Base-by-base conservation (phyloP, 176 grass and related monocot species). In the Alloteropsis semialata region DNA sequence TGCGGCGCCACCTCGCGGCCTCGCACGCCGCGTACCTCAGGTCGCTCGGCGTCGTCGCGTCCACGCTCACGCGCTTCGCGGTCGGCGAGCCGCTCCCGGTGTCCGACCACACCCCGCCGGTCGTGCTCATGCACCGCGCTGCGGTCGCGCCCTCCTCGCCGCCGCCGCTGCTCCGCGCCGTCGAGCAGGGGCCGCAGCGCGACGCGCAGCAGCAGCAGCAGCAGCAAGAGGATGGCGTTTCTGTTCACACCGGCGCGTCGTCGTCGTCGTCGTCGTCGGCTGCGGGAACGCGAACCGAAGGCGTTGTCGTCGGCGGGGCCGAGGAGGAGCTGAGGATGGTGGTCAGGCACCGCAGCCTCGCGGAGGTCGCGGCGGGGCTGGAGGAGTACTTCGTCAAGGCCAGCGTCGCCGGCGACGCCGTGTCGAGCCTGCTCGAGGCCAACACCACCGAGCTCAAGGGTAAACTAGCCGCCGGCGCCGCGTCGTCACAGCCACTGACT, bases 21-120 rank as follows among this genome's bases (percentile, higher is more conserved):
- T 90, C 93, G 48, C 93, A 99, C 87, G 84, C 84, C 41, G 91
- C 60, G 16, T 99, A 99, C 81, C 87, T 99, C 77, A 53, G 49
- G 42, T 93, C 87, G 29, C 93, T 99, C 76, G 29, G 56, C 73
- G 80, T 76, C 68, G 90, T 82, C 0, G 93, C 82, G 10, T 87
- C 96, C 69, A 38, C 91, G 7, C 89, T 99, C 60, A 90, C 88
- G 22, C 62, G 88, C 49, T 99, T 99, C 72, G 93, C 93, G 9
- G 72, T 88, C 3, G 96, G 91, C 41, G 96, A 99, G 87, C 91
- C 91, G 29, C 80, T 99, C 60, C 69, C 62, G 5, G 89, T 99
- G 56, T 95, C 96, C 15, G 91, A 93, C 84, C 82, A 91, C 45
- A 75, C 90, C 17, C 93, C 89, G 50, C 87, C 90, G n/a, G 81